Percentiles rank a stretch among this genome's conserved stretches.
Evolutionary conservation across 2,329 filamentous ascomycete species (phyloP).

Genomic region (Clonostachys byssicola): DNA sequence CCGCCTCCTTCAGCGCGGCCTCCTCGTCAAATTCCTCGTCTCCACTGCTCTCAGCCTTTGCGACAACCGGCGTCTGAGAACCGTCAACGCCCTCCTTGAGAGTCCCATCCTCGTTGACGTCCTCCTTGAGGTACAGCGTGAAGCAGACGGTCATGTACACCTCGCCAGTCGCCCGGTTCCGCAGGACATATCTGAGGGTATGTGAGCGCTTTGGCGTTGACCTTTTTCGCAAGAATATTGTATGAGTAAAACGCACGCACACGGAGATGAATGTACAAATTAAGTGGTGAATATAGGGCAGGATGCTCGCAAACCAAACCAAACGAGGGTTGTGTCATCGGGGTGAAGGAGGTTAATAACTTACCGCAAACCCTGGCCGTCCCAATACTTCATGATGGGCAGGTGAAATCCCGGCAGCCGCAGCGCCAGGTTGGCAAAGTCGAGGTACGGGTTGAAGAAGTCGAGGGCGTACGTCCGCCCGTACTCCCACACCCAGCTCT

Average conservation of each 20-base stretch:
- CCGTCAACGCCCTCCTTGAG: conserved; percentile 35
- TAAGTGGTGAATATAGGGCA: background rate
- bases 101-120: conserved; percentile 55
- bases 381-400: conserved; percentile 74
- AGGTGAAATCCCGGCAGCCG: conserved; percentile 69
- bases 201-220: conserved; percentile 62
- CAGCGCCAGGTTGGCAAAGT: conserved; percentile 72
- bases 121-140: conserved; percentile 66
- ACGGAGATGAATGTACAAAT: conserved; percentile 8
- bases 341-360: conserved; percentile 14
- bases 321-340: background rate
- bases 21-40: conserved; percentile 22
- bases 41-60: background rate
- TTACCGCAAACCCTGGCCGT: conserved; percentile 73
- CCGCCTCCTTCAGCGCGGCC: conserved; percentile 29
- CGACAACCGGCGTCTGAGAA: background rate
- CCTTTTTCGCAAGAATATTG: conserved; percentile 11
- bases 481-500: conserved; percentile 50
- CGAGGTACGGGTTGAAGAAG: conserved; percentile 91
- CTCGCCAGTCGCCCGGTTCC: conserved; percentile 69
- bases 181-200: conserved; percentile 86
- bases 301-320: conserved; percentile 1
- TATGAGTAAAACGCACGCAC: conserved; percentile 5
- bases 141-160: conserved; percentile 81
- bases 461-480: conserved; percentile 48